Percentiles rank a stretch among this genome's conserved stretches.
These are phyloP conservation scores for Adiantum capillusveneris DNA, from an alignment of 75 land plant genomes.

Conservation along the genomic window DNA sequence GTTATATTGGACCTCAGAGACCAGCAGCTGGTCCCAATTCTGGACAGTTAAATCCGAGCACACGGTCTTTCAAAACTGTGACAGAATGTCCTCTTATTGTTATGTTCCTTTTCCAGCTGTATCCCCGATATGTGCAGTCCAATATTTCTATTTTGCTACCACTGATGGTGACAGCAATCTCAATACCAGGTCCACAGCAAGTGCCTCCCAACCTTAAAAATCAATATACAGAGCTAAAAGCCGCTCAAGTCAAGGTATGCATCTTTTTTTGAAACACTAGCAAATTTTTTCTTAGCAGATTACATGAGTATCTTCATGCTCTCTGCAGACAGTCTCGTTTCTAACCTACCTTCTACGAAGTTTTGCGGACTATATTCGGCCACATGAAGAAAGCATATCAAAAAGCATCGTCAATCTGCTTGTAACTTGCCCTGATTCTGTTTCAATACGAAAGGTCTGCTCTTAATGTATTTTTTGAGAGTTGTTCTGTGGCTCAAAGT, in stretches of 20 bases:
- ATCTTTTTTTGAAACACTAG: too few species aligned
- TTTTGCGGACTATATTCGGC: conserved; percentile 82
- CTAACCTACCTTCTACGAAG: conserved; percentile 85
- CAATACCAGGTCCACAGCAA: conserved; percentile 87
- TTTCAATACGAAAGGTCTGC: conserved; percentile 88
- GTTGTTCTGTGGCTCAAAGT: too few species aligned
- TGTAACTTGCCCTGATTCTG: conserved; percentile 92
- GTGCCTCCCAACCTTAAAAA: conserved; percentile 63
- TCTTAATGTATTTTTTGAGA: not conserved
- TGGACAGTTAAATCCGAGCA: conserved; percentile 83
- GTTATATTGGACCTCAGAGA: conserved; percentile 46
- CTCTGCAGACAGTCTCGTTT: conserved; percentile 90
- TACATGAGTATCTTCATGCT: not conserved
- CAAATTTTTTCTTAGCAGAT: not conserved
- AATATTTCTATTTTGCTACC: conserved; percentile 90
- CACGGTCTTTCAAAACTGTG: conserved; percentile 90
- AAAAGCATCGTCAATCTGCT: conserved; percentile 94
- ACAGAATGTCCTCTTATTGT: conserved; percentile 98
- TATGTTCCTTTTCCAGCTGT: conserved; percentile 94
- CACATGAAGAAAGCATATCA: conserved; percentile 96
- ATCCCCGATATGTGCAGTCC: conserved; percentile 77
- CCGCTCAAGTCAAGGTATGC: conserved; percentile 97
- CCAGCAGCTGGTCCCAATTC: conserved; percentile 38
- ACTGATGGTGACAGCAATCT: conserved; percentile 90
- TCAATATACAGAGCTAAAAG: conserved; percentile 83